Evolutionary conservation across 2,329 filamentous ascomycete species (phyloP).

Genomic region (Scedosporium dehoogii): DNA sequence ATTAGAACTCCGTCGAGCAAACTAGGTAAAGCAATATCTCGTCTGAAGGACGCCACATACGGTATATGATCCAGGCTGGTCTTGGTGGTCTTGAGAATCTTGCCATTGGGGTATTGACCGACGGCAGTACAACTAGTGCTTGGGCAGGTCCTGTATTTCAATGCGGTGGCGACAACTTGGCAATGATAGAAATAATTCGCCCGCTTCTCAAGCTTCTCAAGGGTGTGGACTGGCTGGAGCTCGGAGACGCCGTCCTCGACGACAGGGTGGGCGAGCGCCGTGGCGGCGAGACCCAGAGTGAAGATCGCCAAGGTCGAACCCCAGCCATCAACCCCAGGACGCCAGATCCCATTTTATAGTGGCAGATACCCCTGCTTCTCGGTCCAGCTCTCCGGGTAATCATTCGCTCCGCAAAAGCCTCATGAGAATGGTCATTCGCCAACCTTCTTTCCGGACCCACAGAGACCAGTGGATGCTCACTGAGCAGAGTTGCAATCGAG

Average conservation of each 20-base stretch:
- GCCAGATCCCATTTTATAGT: not conserved
- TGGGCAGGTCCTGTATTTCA: not conserved
- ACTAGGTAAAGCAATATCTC: too few species aligned
- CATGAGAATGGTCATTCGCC: too few species aligned
- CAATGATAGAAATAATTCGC: not conserved
- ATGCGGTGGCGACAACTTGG: not conserved
- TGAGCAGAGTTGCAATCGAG: too few species aligned
- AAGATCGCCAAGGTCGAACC: not conserved
- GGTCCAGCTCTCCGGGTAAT: not conserved
- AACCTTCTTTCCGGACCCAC: too few species aligned
- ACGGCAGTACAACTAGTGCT: not conserved
- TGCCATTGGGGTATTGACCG: not conserved
- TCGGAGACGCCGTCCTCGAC: not conserved
- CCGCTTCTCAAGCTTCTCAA: not conserved
- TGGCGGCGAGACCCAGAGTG: not conserved
- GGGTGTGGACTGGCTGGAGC: not conserved
- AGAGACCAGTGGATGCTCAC: too few species aligned
- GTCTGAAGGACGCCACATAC: not conserved
- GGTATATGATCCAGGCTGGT: not conserved
- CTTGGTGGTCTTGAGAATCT: not conserved
- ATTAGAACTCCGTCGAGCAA: too few species aligned
- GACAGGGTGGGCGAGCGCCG: not conserved
- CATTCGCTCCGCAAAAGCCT: not conserved
- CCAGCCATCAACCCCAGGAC: not conserved
- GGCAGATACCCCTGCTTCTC: not conserved